Base-by-base conservation (phyloP, 2,329 filamentous ascomycete species). In the Didymella segeticola region DNA sequence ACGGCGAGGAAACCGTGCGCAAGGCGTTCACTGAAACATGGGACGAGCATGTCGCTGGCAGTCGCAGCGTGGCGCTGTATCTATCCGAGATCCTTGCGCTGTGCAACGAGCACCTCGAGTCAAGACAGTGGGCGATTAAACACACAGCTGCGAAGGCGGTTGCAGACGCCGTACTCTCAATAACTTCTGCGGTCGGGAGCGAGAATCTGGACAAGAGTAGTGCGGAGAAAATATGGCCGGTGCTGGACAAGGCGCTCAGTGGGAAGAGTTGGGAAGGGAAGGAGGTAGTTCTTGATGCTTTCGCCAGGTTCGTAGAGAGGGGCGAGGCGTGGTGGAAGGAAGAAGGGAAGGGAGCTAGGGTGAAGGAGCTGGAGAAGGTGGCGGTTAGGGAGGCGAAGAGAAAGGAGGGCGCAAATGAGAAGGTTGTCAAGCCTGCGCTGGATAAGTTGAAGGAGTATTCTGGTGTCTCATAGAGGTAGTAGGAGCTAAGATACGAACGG, bases 241-340 rank as follows among this genome's bases (percentile, higher is more conserved):
- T 88, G 1, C 81, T 96, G 41, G 91, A 97, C 60, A 91, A 89
- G 67, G 86, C 90, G 1, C 77, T 98, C 33, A 84, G 86, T 2
- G 86, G 96, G 11, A 98, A 97, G 80, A 96, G 93, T 0, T 99
- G 96, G 81, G 83, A 89, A 0, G 91, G 91, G 19, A 99, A 99
- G 71, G 92, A 97, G 75, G 87, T 86, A 62, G 84, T 99, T 26
- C 80, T 98, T 2, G 82, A 86, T 36, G 88, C 90, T 5, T 91
- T 95, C 72, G 88, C 91, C 4, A 83, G 86, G 53, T 95, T 98
- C 64, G 86, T 89, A 0, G 82, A 85, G 65, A 85, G 87, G 58
- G 84, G 84, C 0, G 82, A 82, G 60, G 74, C 73, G 7, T 78
- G 90, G 25, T 86, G 83, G 78, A 66, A 73, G 31, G 87, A 86